Percentiles rank a stretch among this genome's conserved stretches.
These are phyloP conservation scores for Drechslerella coelobrocha DNA, from an alignment of 2,329 filamentous ascomycete species.

Conservation along the genomic window DNA sequence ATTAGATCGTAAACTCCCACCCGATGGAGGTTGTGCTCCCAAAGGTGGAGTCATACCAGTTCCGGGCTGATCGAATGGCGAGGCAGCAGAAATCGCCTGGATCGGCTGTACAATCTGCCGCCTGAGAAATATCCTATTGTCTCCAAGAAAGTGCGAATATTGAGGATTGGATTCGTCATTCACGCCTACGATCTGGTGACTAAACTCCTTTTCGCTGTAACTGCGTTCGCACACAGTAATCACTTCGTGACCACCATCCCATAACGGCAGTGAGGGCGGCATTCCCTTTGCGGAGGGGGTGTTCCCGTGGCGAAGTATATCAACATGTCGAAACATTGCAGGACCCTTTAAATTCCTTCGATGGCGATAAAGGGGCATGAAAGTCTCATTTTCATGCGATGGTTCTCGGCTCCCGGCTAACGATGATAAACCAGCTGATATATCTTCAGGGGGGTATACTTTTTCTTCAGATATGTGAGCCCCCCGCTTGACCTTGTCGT, in stretches of 20 bases:
- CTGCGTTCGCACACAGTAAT: slow-evolving; percentile 16
- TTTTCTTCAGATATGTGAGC: too few species aligned
- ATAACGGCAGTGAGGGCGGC: slow-evolving; percentile 5
- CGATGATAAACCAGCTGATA: too few species aligned
- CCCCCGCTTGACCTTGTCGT: too few species aligned
- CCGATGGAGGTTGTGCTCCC: not conserved
- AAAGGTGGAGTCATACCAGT: not conserved
- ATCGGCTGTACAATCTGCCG: slow-evolving; percentile 22
- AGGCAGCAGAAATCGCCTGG: not conserved
- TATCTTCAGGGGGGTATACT: too few species aligned
- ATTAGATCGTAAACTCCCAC: not conserved
- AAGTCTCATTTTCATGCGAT: too few species aligned
- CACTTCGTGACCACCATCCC: slow-evolving; percentile 17
- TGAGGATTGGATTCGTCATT: not conserved
- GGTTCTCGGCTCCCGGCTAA: too few species aligned
- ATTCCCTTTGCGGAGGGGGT: not conserved
- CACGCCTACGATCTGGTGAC: too few species aligned
- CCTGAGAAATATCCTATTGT: not conserved
- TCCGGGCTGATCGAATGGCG: not conserved
- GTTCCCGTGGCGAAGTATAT: not conserved
- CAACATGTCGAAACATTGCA: too few species aligned
- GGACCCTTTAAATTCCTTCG: too few species aligned
- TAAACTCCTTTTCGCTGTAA: not conserved
- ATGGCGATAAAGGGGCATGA: not conserved
- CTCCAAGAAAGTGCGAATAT: not conserved